A percentile compares a stretch with the other conserved stretches of the same genome.
phyloP scores from a whole-genome alignment of 768 basidiomycete species.

The Leucosporidium creatinivorum region DNA sequence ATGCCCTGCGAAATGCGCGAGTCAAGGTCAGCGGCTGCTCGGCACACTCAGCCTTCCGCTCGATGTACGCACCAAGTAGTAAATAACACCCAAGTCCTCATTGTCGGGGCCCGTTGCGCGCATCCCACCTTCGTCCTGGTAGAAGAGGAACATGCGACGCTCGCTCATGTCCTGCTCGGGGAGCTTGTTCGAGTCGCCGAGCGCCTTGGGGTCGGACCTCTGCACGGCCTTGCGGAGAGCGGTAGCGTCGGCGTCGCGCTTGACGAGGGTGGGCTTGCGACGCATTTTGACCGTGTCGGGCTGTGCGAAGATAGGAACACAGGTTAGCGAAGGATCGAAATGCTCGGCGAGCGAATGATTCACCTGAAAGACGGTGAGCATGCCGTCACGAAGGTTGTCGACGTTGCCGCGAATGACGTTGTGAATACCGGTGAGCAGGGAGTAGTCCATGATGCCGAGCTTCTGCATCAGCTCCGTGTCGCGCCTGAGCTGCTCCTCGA shows the following conservation, averaged over 20 bases:
- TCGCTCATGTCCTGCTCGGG: slow-evolving; percentile 62
- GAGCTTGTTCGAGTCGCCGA: slow-evolving; percentile 51
- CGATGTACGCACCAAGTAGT: slow-evolving; percentile 33
- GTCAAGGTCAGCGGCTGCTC: background rate
- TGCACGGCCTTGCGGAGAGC: slow-evolving; percentile 82
- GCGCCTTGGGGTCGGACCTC: slow-evolving; percentile 65
- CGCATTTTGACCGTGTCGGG: slow-evolving; percentile 59
- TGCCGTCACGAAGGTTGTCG: slow-evolving; percentile 84
- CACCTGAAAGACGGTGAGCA: slow-evolving; percentile 85
- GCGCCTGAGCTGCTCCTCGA: slow-evolving; percentile 81
- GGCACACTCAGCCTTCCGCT: too few relatives aligned
- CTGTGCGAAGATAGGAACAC: slow-evolving; percentile 41
- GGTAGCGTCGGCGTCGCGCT: slow-evolving; percentile 60
- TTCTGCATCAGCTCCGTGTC: slow-evolving; percentile 77
- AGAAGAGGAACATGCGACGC: slow-evolving; percentile 73
- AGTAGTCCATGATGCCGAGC: slow-evolving; percentile 93
- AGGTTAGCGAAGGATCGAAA: background rate
- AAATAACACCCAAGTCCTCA: slow-evolving; percentile 53
- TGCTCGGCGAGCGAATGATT: slow-evolving; percentile 40
- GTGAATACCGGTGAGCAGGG: slow-evolving; percentile 87
- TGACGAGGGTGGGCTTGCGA: slow-evolving; percentile 57
- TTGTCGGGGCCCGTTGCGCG: slow-evolving; percentile 84
- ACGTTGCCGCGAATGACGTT: slow-evolving; percentile 81
- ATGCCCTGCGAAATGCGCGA: slow-evolving; percentile 59
- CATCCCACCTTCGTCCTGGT: slow-evolving; percentile 91